Percentiles rank a stretch among this genome's conserved stretches.
These are phyloP conservation scores for Oryza brachyantha DNA, from an alignment of 176 grass and related monocot species.

Conservation along the genomic window DNA sequence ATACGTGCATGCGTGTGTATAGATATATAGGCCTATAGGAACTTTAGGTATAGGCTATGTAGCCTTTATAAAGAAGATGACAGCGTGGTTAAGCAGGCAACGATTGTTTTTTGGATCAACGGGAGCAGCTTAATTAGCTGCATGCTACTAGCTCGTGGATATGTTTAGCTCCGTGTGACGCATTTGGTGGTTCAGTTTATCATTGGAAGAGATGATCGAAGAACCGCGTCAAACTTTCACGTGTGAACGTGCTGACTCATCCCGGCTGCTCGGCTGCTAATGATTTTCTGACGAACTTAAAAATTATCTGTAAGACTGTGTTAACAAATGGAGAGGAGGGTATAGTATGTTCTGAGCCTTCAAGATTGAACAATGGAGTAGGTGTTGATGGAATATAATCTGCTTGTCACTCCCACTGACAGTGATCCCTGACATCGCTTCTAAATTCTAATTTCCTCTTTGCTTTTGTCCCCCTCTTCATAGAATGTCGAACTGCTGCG, in stretches of 20 bases:
- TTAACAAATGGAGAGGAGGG: background rate
- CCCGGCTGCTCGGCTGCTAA: background rate
- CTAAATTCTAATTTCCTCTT: too few species aligned
- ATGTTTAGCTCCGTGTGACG: background rate
- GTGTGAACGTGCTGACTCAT: constrained; percentile 11
- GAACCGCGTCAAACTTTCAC: constrained; percentile 1
- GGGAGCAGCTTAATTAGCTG: background rate
- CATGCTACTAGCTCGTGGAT: background rate
- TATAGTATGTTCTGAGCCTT: background rate
- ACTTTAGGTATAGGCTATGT: background rate
- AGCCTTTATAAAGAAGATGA: background rate
- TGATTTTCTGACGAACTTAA: background rate
- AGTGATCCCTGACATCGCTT: too few species aligned
- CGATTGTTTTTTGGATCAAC: background rate
- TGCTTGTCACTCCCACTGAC: too few species aligned
- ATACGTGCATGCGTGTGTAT: background rate
- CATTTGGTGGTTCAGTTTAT: background rate
- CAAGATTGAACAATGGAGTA: background rate
- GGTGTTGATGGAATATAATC: background rate
- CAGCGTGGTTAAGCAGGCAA: background rate
- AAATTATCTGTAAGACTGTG: background rate
- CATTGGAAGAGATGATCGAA: background rate
- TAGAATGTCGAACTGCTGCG: background rate
- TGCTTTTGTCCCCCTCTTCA: too few species aligned
- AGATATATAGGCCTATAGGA: background rate